Percentiles rank a stretch among this genome's conserved stretches.
phyloP scores from a whole-genome alignment of 495 filamentous ascomycete genomes.

The Bathelium albidoporum region DNA sequence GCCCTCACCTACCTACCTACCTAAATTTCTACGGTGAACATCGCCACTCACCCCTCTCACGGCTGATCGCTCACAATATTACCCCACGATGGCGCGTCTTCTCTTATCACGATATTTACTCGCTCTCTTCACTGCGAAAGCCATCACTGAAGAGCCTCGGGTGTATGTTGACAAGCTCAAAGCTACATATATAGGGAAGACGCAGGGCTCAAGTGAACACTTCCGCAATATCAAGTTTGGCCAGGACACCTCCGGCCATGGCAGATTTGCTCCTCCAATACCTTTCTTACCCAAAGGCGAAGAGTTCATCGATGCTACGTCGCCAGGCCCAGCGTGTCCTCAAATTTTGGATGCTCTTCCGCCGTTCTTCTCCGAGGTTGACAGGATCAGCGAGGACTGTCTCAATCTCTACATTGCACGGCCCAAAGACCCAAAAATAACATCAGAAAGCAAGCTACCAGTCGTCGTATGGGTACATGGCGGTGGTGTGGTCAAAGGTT shows the following conservation, averaged over 20 bases:
- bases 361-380: neutral
- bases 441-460: conserved; percentile 13
- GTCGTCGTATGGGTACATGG: conserved; percentile 29
- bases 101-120: too few species aligned
- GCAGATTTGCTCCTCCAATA: neutral
- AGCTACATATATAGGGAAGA: too few species aligned
- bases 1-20: too few species aligned
- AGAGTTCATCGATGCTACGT: neutral
- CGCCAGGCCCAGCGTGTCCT: neutral
- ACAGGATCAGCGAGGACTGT: conserved; percentile 29
- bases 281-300: neutral
- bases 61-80: too few species aligned
- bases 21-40: too few species aligned
- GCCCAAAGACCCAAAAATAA: conserved; percentile 17
- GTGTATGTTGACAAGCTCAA: too few species aligned
- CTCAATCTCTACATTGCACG: conserved; percentile 22
- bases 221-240: neutral
- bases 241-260: neutral
- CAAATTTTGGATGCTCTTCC: neutral
- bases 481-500: conserved; percentile 20
- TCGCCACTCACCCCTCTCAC: too few species aligned
- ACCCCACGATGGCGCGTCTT: too few species aligned
- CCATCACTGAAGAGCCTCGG: too few species aligned
- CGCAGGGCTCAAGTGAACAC: too few species aligned
- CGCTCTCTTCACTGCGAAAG: too few species aligned